Conservation (phyloP, 192 early-diverging fungal genomes). For the Umbelopsis sp. region DNA sequence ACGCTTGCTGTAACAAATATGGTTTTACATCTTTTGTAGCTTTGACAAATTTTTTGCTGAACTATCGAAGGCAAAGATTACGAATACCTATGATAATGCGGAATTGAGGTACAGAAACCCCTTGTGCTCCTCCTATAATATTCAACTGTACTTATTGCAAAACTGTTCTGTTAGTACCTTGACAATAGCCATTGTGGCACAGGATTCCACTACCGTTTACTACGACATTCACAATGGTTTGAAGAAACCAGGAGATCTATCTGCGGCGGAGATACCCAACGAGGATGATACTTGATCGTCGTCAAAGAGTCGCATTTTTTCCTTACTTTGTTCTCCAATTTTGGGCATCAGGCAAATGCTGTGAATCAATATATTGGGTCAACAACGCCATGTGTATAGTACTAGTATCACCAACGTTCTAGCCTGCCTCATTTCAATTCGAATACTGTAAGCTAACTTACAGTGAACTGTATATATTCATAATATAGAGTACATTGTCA, state of each 20-base stretch:
- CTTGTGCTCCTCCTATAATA: background rate
- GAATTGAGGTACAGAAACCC: background rate
- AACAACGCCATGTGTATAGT: too few species aligned
- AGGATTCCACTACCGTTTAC: conserved; percentile 1
- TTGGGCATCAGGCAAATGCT: too few species aligned
- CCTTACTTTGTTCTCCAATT: too few species aligned
- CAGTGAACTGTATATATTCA: too few species aligned
- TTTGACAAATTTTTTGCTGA: background rate
- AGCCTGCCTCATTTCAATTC: too few species aligned
- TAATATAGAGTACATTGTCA: too few species aligned
- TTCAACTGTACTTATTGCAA: background rate
- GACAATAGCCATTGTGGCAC: conserved; percentile 3
- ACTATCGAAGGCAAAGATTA: background rate
- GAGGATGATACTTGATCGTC: too few species aligned
- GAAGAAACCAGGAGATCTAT: background rate
- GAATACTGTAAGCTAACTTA: too few species aligned
- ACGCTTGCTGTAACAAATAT: background rate
- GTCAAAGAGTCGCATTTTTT: too few species aligned
- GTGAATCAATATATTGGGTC: too few species aligned
- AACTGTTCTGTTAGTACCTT: background rate
- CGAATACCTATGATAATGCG: background rate
- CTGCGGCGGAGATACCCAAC: too few species aligned
- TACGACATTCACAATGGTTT: conserved; percentile 1
- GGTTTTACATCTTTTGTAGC: background rate
- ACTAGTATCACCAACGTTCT: too few species aligned